phyloP scores from a whole-genome alignment of 176 grass and related monocot species.

The Zoysia pacifica region DNA sequence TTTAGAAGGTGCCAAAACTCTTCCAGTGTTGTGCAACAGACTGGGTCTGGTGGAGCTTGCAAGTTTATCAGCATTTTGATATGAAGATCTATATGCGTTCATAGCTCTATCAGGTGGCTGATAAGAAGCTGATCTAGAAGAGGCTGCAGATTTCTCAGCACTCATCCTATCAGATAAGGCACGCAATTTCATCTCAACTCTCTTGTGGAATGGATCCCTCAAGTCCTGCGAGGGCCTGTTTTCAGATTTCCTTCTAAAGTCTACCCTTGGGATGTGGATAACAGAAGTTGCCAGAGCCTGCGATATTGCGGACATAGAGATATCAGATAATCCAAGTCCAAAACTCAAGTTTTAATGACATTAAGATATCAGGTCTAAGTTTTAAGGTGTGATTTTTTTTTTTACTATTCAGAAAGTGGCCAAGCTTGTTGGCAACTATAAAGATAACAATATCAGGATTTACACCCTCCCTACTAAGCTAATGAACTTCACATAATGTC shows the following conservation, averaged over 20 bases:
- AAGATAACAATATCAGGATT: not conserved
- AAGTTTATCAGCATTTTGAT: slow-evolving; percentile 32
- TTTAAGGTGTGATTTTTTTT: not conserved
- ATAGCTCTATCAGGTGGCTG: slow-evolving; percentile 27
- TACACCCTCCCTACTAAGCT: not conserved
- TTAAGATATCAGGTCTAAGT: not conserved
- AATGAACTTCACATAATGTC: not conserved
- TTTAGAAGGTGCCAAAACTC: slow-evolving; percentile 26
- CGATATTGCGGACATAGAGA: slow-evolving; percentile 26
- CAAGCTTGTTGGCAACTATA: slow-evolving; percentile 20
- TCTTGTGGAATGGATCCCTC: slow-evolving; percentile 53
- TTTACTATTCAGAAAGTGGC: not conserved
- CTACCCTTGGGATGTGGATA: slow-evolving; percentile 36
- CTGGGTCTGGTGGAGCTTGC: slow-evolving; percentile 36
- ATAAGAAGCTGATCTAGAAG: slow-evolving; percentile 38
- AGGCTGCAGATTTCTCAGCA: slow-evolving; percentile 27
- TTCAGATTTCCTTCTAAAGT: slow-evolving; percentile 46
- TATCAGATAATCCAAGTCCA: slow-evolving; percentile 9
- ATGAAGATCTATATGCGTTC: slow-evolving; percentile 26
- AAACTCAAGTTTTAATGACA: slow-evolving; percentile 9
- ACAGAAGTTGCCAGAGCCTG: slow-evolving; percentile 43
- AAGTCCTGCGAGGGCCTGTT: slow-evolving; percentile 37
- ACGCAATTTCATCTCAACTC: slow-evolving; percentile 62
- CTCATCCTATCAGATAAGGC: slow-evolving; percentile 61
- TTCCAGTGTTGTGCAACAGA: slow-evolving; percentile 16